Evolutionary conservation across 345 rosid species (phyloP).

Genomic region (Nephelium lappaceum): DNA sequence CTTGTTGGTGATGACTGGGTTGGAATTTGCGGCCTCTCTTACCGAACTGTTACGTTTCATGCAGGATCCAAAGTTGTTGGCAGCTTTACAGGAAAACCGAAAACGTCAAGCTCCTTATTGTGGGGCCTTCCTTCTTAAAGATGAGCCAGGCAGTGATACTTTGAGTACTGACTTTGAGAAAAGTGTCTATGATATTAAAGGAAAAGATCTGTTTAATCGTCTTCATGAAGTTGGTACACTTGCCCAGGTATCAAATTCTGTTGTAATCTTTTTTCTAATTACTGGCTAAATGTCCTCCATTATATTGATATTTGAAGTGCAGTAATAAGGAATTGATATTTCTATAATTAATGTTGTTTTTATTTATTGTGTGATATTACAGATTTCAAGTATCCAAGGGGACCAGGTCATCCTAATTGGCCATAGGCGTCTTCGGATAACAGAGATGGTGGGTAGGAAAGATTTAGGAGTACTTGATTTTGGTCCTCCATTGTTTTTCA

Average conservation of each 20-base stretch:
- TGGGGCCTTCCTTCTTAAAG: conserved; percentile 96
- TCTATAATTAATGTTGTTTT: neutral
- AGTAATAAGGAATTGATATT: neutral
- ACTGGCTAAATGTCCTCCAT: conserved; percentile 7
- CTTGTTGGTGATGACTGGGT: neutral
- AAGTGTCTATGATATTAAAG: conserved; percentile 66
- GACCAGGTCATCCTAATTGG: conserved; percentile 96
- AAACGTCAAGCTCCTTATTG: conserved; percentile 98
- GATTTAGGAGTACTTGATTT: neutral
- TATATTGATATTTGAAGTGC: conserved; percentile 1
- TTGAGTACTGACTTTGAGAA: conserved; percentile 73
- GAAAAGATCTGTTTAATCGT: conserved; percentile 75
- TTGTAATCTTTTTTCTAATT: neutral
- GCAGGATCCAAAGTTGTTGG: conserved; percentile 91
- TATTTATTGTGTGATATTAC: conserved; percentile 28
- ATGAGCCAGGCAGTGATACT: conserved; percentile 77
- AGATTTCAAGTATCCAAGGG: conserved; percentile 90
- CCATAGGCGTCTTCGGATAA: conserved; percentile 85
- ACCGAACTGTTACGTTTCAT: conserved; percentile 10
- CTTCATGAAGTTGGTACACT: conserved; percentile 98
- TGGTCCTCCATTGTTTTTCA: conserved; percentile 6
- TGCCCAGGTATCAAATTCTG: conserved; percentile 66
- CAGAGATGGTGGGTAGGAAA: conserved; percentile 77
- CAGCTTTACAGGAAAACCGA: conserved; percentile 90
- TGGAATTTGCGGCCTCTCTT: conserved; percentile 15